These are phyloP conservation scores for Isochrysis galbana DNA, from an alignment of 78 protist genomes.

Conservation along the genomic window DNA sequence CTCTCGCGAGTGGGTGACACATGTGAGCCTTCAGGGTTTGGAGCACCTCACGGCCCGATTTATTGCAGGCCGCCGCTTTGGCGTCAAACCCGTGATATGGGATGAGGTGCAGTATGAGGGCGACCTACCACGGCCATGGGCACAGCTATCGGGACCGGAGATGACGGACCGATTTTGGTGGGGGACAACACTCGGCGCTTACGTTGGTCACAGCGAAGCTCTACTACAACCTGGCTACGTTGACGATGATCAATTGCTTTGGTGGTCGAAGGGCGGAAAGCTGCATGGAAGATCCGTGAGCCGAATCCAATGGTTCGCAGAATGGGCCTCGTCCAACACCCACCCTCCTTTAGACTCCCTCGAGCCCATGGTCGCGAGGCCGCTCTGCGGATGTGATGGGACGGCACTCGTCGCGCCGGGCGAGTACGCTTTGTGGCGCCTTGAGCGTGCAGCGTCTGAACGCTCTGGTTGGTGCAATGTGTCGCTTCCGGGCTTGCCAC, in stretches of 20 bases:
- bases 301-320: background rate
- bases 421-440: too few relatives aligned
- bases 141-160: background rate
- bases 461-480: too few relatives aligned
- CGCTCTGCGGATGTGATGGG: too few relatives aligned
- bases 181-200: background rate
- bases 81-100: background rate
- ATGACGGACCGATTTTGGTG: conserved; percentile 3
- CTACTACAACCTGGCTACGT: background rate
- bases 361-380: too few relatives aligned
- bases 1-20: background rate
- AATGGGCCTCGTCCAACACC: background rate
- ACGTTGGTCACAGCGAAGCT: background rate
- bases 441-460: too few relatives aligned
- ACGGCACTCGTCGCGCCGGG: too few relatives aligned
- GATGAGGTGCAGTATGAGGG: conserved; percentile 14
- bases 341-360: too few relatives aligned
- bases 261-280: background rate
- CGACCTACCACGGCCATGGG: background rate
- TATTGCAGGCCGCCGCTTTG: background rate
- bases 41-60: background rate
- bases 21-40: background rate
- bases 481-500: too few relatives aligned
- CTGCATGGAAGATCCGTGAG: background rate
- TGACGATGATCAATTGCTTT: background rate